Conservation (phyloP, 1,284 basidiomycete species). For the Clitocybe nebularis region DNA sequence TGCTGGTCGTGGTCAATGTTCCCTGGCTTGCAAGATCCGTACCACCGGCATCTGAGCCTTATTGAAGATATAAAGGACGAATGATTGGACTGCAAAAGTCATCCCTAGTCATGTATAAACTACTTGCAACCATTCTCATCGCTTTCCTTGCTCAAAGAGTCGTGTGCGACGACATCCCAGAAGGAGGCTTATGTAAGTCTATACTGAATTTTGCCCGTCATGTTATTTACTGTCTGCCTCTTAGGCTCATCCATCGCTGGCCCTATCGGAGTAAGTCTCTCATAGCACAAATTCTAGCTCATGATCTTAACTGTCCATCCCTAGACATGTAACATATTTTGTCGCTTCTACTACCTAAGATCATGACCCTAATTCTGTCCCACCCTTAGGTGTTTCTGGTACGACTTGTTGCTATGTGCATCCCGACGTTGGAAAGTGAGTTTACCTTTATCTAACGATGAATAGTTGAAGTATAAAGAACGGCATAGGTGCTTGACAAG, state of each 20-base stretch:
- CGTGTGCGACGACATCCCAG: conserved; percentile 4
- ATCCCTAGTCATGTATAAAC: conserved; percentile 4
- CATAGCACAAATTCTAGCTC: background rate
- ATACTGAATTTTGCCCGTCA: background rate
- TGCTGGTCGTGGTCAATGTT: too few species aligned
- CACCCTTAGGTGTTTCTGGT: background rate
- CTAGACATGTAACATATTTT: background rate
- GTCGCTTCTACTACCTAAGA: background rate
- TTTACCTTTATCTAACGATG: background rate
- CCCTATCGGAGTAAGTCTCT: background rate
- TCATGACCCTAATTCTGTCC: background rate
- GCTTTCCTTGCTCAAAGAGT: conserved; percentile 4
- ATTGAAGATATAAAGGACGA: too few species aligned
- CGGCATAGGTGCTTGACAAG: too few species aligned
- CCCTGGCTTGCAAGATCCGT: too few species aligned
- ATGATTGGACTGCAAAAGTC: too few species aligned
- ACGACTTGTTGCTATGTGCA: background rate
- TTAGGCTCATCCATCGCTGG: background rate
- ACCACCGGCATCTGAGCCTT: too few species aligned
- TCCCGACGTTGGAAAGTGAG: background rate
- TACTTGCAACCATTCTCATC: conserved; percentile 3
- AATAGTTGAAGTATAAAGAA: too few species aligned
- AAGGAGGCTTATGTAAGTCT: conserved; percentile 5
- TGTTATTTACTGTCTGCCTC: background rate
- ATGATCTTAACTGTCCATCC: background rate